phyloP scores from a whole-genome alignment of 2,329 filamentous ascomycete genomes.

The Penicillium sp. region DNA sequence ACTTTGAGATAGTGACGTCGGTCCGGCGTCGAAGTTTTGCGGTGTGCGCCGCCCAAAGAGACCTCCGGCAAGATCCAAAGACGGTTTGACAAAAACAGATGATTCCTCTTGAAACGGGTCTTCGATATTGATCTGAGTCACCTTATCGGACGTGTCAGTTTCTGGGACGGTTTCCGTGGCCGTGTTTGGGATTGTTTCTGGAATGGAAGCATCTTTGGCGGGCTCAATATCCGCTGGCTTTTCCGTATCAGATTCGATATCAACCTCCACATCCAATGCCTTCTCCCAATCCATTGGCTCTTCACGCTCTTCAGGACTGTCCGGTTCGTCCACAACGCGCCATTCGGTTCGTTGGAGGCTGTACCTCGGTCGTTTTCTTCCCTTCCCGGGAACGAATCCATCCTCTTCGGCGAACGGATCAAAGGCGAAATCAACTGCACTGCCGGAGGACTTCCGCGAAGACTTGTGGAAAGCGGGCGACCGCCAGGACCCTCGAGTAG shows the following conservation, averaged over 20 bases:
- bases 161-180: background rate
- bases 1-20: conserved; percentile 8
- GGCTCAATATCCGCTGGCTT: conserved; percentile 3
- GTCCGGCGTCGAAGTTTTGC: conserved; percentile 8
- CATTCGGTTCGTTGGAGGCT: conserved; percentile 71
- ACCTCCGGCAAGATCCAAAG: conserved; percentile 22
- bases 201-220: background rate
- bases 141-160: background rate
- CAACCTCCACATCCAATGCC: conserved; percentile 36
- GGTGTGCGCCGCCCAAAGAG: conserved; percentile 18
- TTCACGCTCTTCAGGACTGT: conserved; percentile 67
- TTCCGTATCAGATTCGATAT: conserved; percentile 17
- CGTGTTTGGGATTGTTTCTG: background rate
- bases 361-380: conserved; percentile 73
- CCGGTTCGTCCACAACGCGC: conserved; percentile 74
- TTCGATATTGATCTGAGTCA: conserved; percentile 5
- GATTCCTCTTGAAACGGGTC: conserved; percentile 12
- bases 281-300: conserved; percentile 36
- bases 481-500: conserved; percentile 64
- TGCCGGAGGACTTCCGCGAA: conserved; percentile 71
- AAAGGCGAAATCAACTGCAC: conserved; percentile 66
- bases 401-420: conserved; percentile 74
- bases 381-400: conserved; percentile 63
- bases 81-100: conserved; percentile 28
- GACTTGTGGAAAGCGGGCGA: conserved; percentile 83